Base-by-base conservation (phyloP, 495 filamentous ascomycete species). In the Penicillium tannophilum region DNA sequence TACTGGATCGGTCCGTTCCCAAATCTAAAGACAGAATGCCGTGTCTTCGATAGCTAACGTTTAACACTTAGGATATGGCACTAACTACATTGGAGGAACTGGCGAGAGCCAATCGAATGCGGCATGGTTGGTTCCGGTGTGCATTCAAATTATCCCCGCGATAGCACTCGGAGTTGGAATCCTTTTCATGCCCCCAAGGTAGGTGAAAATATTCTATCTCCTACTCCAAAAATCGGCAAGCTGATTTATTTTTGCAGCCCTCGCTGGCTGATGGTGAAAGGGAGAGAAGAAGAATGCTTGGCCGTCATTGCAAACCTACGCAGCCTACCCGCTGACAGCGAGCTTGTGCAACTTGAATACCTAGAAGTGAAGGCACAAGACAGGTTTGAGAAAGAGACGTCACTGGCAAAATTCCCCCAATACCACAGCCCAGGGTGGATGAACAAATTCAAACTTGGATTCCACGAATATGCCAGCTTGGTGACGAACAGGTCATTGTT, bases 231-330 rank as follows among this genome's bases (percentile, higher is more conserved):
- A 0, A 36, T 36, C 10, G 8, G 9, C 33, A 36, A 36, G 9
- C 12, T 36, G 12, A 11, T 14, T 11, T 9, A 11, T 36, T 12
- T 12, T 10, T 82, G 84, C 66, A 88, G 84, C 23, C 90, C 90
- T 1, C 82, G 90, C 55, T 92, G 90, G 90, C 74, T 92, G 23
- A 90, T 89, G 17, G 80, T 81, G 62, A 86, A 90, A 72, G 86
- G 89, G 64, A 81, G 87, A n/a, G 90, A 89, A 80, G 89, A 92
- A 28, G 89, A 93, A 59, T 81, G 82, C 14, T 77, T 86, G 47
- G 62, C 74, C 26, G 82, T 86, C 10, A 80, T 91, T 8, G 86
- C 86, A 28, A 65, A 74, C 31, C 79, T 94, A 6, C 90, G 92
- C 64, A 86, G 86, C 17, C 64, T 77, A 12, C 82, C 85, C 23